A percentile compares a stretch with the other conserved stretches of the same genome.
These are phyloP conservation scores for Backusella australiensis DNA, from an alignment of 192 early-diverging fungal species.

Conservation along the genomic window DNA sequence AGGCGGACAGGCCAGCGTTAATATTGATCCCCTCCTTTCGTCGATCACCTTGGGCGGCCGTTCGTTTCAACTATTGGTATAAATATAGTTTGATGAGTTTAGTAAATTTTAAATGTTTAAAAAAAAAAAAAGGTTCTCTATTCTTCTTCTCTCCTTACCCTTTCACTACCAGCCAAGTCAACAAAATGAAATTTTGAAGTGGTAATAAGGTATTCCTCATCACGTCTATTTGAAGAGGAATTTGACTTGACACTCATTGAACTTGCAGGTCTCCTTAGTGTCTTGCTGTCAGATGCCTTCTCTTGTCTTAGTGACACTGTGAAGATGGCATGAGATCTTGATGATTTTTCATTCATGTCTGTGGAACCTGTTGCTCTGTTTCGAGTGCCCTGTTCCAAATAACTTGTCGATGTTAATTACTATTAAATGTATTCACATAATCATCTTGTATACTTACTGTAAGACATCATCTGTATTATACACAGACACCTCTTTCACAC, in stretches of 20 bases:
- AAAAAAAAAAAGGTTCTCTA: not conserved
- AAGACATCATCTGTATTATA: constrained; percentile 60
- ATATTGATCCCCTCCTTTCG: constrained; percentile 96
- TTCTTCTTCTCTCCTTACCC: constrained; percentile 30
- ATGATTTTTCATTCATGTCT: constrained; percentile 93
- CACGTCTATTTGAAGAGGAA: constrained; percentile 1
- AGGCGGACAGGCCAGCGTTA: constrained; percentile 89
- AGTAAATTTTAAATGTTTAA: not conserved
- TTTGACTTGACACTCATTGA: not conserved
- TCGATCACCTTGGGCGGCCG: constrained; percentile 85
- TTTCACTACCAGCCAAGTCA: constrained; percentile 97
- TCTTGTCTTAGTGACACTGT: constrained; percentile 85
- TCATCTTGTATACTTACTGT: not conserved
- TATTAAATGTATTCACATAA: constrained; percentile 37
- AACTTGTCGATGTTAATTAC: constrained; percentile 28
- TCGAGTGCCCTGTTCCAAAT: constrained; percentile 53
- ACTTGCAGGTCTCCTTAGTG: constrained; percentile 5
- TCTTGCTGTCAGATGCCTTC: constrained; percentile 5
- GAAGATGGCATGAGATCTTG: constrained; percentile 97
- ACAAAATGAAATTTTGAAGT: constrained; percentile 93
- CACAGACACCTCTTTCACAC: constrained; percentile 78
- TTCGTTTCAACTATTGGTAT: constrained; percentile 69
- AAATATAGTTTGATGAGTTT: not conserved
- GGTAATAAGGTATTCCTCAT: constrained; percentile 20
- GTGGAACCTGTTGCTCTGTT: constrained; percentile 81